phyloP scores from a whole-genome alignment of 169 alveolate species.

The Pseudocohnilembus persalinus region DNA sequence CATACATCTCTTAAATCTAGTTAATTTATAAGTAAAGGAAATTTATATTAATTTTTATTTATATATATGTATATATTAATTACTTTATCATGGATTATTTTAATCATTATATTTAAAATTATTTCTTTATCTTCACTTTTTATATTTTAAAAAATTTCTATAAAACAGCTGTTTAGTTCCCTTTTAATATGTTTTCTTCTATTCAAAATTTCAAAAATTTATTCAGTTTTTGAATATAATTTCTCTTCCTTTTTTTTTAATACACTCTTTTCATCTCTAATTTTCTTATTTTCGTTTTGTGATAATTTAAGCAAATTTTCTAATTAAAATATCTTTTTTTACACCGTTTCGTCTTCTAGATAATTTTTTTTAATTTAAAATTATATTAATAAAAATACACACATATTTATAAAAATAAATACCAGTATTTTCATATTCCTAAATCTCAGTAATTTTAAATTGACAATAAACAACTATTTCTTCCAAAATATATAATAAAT shows the following conservation, averaged over 20 bases:
- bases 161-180: neutral
- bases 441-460: too few species aligned
- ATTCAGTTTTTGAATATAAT: neutral
- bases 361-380: too few species aligned
- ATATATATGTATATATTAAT: too few species aligned
- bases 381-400: too few species aligned
- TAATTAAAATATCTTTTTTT: too few species aligned
- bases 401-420: too few species aligned
- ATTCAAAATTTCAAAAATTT: too few species aligned
- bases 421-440: neutral
- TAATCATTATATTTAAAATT: neutral
- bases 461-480: neutral
- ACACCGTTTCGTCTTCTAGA: neutral
- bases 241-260: neutral
- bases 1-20: neutral
- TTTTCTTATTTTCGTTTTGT: neutral
- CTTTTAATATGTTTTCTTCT: neutral
- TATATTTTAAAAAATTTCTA: neutral
- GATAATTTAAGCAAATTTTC: neutral
- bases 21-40: neutral
- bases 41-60: too few species aligned
- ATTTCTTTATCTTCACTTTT: neutral
- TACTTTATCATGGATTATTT: neutral
- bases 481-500: too few species aligned
- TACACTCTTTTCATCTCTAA: neutral